Evolutionary conservation across 345 rosid genomes (phyloP).

Genomic region (Pugionium dolabratum): DNA sequence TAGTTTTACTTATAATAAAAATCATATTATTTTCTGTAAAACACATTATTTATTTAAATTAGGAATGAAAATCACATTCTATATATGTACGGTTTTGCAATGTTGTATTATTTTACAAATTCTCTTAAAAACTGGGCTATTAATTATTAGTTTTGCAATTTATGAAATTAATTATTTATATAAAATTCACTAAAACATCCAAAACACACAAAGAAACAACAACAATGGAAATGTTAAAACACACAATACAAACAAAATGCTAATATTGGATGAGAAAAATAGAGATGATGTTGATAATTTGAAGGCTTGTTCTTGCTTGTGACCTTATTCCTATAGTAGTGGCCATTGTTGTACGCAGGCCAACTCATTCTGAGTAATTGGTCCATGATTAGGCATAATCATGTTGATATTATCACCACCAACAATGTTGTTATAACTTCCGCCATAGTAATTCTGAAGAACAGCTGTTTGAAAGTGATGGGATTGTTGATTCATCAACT

Average conservation of each 20-base stretch:
- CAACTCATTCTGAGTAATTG: neutral
- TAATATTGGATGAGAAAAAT: no score
- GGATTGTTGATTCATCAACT: constrained; percentile 33
- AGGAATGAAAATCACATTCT: no score
- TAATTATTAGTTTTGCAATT: no score
- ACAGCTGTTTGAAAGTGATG: neutral
- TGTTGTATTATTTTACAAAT: no score
- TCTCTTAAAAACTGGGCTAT: no score
- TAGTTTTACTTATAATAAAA: no score
- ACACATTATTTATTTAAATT: no score
- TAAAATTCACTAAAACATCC: no score
- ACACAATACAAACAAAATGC: neutral
- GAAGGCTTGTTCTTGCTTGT: neutral
- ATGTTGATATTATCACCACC: neutral
- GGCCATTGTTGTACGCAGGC: neutral
- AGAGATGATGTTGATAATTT: neutral
- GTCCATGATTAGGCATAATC: neutral
- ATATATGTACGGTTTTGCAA: no score
- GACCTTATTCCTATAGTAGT: neutral
- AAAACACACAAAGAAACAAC: no score
- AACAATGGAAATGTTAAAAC: neutral
- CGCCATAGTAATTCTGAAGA: neutral
- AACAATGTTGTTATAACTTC: neutral
- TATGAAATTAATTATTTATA: no score
- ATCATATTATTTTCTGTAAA: no score